phyloP scores from a whole-genome alignment of 1,139 yeast genomes.

The Zygosaccharomyces sapae region DNA sequence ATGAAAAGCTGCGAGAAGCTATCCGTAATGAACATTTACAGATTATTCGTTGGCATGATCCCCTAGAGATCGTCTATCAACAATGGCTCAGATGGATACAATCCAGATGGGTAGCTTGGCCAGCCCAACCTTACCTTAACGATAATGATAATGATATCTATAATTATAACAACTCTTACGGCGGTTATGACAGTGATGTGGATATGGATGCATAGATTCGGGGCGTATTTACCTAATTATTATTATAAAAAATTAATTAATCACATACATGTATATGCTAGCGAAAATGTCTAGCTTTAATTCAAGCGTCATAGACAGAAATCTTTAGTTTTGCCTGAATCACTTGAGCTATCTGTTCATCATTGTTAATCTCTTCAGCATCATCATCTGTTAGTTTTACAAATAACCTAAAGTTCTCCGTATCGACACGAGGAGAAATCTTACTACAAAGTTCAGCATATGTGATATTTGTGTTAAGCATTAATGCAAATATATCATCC shows the following conservation, averaged over 20 bases:
- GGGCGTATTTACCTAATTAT: neutral
- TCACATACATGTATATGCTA: constrained; percentile 7
- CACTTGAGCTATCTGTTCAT: constrained; percentile 35
- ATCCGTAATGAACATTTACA: constrained; percentile 25
- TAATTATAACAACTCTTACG: neutral
- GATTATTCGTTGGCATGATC: constrained; percentile 30
- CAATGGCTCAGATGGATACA: constrained; percentile 31
- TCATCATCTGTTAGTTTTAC: constrained; percentile 32
- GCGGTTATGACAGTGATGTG: constrained; percentile 18
- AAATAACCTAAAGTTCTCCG: constrained; percentile 37
- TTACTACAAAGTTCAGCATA: constrained; percentile 59
- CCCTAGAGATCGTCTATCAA: constrained; percentile 18
- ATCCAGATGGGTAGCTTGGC: constrained; percentile 1
- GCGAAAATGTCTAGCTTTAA: neutral
- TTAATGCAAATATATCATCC: constrained; percentile 86
- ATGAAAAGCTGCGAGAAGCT: constrained; percentile 22
- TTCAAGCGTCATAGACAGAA: constrained; percentile 30
- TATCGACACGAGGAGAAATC: constrained; percentile 58
- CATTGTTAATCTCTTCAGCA: constrained; percentile 35
- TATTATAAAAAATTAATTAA: neutral
- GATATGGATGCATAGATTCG: constrained; percentile 18
- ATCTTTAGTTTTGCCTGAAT: constrained; percentile 38
- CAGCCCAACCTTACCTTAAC: neutral
- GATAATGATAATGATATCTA: constrained; percentile 3
- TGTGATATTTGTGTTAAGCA: constrained; percentile 60